These are phyloP conservation scores for Microsporum ferrugineum DNA, from an alignment of 2,329 filamentous ascomycete genomes.

Conservation along the genomic window DNA sequence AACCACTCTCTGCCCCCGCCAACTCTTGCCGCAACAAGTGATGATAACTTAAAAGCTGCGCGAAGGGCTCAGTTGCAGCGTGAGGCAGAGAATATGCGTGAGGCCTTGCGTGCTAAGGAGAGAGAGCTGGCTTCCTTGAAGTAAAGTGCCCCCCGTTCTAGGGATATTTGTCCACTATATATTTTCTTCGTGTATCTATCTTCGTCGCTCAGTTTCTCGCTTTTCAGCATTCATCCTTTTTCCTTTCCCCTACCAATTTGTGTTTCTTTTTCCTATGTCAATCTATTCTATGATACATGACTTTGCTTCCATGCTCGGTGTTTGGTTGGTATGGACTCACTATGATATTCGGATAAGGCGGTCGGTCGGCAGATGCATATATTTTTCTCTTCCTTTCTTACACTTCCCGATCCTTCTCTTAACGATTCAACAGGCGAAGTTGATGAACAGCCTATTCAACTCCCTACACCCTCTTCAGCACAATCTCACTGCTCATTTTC, in stretches of 20 bases:
- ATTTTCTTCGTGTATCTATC: conserved; percentile 1
- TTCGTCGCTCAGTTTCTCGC: conserved; percentile 13
- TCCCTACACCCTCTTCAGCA: neutral
- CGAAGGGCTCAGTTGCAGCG: conserved; percentile 54
- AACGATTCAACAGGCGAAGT: neutral
- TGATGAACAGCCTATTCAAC: neutral
- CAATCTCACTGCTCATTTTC: neutral
- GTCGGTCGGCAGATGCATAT: neutral
- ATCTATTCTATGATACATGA: conserved; percentile 3
- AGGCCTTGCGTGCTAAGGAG: conserved; percentile 61
- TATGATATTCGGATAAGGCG: neutral
- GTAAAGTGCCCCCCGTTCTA: conserved; percentile 15
- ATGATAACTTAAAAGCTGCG: conserved; percentile 48
- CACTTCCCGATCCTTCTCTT: neutral
- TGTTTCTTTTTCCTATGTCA: conserved; percentile 9
- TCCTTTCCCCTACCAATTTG: conserved; percentile 10
- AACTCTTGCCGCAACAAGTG: conserved; percentile 18
- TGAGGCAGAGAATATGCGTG: conserved; percentile 66
- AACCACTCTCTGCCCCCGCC: neutral
- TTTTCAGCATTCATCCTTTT: neutral
- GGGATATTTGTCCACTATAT: conserved; percentile 6
- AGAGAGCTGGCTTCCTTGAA: conserved; percentile 52
- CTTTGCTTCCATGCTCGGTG: conserved; percentile 1
- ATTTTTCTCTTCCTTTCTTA: neutral
- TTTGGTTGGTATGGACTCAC: neutral